Conservation (phyloP, 1,139 yeast species). For the Kodamaea suecica region DNA sequence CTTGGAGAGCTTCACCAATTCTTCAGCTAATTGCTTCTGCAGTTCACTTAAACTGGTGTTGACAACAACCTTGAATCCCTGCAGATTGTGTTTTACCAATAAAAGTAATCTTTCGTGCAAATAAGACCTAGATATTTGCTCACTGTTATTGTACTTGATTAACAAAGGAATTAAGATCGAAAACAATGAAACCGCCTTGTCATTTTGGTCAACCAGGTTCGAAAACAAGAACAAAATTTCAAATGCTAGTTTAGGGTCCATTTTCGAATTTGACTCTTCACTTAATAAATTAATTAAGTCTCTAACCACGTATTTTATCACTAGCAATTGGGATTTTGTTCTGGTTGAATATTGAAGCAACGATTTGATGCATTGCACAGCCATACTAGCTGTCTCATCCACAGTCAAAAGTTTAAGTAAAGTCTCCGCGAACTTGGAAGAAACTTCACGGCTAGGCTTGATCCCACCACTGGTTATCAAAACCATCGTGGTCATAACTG, state of each 20-base stretch:
- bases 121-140: slow-evolving; percentile 32
- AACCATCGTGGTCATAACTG: slow-evolving; percentile 58
- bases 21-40: slow-evolving; percentile 42
- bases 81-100: slow-evolving; percentile 48
- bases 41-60: slow-evolving; percentile 29
- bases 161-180: slow-evolving; percentile 51
- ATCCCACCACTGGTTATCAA: slow-evolving; percentile 54
- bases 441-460: slow-evolving; percentile 35
- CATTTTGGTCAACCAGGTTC: slow-evolving; percentile 30
- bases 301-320: slow-evolving; percentile 33
- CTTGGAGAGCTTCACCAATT: slow-evolving; percentile 29
- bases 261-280: slow-evolving; percentile 9
- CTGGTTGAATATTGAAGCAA: slow-evolving; percentile 44
- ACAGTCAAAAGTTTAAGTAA: slow-evolving; percentile 35
- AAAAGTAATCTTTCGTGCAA: slow-evolving; percentile 51
- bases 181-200: slow-evolving; percentile 31
- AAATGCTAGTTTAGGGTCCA: slow-evolving; percentile 41
- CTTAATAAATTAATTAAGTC: slow-evolving; percentile 24
- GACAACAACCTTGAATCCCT: slow-evolving; percentile 54
- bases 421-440: slow-evolving; percentile 25
- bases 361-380: slow-evolving; percentile 57
- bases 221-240: slow-evolving; percentile 54
- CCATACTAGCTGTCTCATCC: slow-evolving; percentile 36
- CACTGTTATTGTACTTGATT: slow-evolving; percentile 33
- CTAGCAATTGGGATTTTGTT: slow-evolving; percentile 21